Evolutionary conservation across 495 filamentous ascomycete genomes (phyloP).

Genomic region (Neurospora sublineolata): DNA sequence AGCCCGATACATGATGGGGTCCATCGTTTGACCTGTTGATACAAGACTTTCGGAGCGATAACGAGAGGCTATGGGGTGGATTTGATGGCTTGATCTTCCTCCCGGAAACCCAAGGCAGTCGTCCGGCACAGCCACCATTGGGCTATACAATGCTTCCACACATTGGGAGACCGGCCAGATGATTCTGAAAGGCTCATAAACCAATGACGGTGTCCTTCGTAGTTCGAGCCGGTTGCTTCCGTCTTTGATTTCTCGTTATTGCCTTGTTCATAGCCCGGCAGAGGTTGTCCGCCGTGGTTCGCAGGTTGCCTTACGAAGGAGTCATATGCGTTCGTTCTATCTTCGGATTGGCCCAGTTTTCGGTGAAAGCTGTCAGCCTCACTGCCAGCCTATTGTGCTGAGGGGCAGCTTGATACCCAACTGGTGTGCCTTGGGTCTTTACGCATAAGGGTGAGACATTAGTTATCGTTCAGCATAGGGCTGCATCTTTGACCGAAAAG

Average conservation of each 20-base stretch:
- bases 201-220: neutral
- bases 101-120: neutral
- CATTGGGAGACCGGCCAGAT: neutral
- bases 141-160: neutral
- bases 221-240: neutral
- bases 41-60: neutral
- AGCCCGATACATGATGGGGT: neutral
- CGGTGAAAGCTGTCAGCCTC: slow-evolving; percentile 17
- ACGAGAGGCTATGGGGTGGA: neutral
- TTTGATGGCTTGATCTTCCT: neutral
- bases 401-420: slow-evolving; percentile 9
- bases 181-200: neutral
- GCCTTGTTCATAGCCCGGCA: neutral
- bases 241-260: neutral
- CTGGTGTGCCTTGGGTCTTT: slow-evolving; percentile 11
- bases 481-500: neutral
- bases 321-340: neutral
- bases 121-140: neutral
- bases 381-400: slow-evolving; percentile 7
- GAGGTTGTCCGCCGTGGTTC: neutral
- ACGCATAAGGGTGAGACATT: slow-evolving; percentile 6
- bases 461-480: neutral
- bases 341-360: slow-evolving; percentile 12
- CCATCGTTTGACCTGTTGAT: neutral
- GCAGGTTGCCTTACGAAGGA: neutral